These are phyloP conservation scores for Ceratobasidium sp. DNA, from an alignment of 1,284 basidiomycete species.

Conservation along the genomic window DNA sequence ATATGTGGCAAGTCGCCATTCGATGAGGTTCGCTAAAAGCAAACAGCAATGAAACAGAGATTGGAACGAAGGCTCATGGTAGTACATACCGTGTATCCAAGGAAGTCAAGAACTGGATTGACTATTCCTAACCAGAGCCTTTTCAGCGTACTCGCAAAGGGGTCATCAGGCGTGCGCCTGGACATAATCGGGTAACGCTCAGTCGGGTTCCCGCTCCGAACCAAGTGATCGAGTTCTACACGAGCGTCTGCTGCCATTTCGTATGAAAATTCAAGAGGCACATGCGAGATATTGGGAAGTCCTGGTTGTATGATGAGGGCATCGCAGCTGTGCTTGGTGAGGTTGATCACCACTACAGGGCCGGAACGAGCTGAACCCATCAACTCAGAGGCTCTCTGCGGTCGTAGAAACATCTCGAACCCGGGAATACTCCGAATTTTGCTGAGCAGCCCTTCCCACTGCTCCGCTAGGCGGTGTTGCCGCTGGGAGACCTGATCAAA, in stretches of 20 bases:
- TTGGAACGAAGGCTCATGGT: not conserved
- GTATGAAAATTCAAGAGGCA: not conserved
- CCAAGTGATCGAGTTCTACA: not conserved
- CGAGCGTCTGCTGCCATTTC: slow-evolving; percentile 2
- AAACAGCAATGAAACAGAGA: not conserved
- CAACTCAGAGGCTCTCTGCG: not conserved
- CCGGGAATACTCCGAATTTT: not conserved
- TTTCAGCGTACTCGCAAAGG: not conserved
- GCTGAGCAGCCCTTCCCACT: not conserved
- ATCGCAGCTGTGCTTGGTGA: not conserved
- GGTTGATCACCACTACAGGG: not conserved
- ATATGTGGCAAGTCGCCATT: slow-evolving; percentile 9
- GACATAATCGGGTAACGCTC: not conserved
- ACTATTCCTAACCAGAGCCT: slow-evolving; percentile 17
- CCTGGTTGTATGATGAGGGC: slow-evolving; percentile 1
- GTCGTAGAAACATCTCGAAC: not conserved
- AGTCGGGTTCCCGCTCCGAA: not conserved
- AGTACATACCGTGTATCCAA: slow-evolving; percentile 16
- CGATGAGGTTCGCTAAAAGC: not conserved
- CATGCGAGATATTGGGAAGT: not conserved
- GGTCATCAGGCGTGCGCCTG: not conserved
- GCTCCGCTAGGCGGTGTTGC: not conserved
- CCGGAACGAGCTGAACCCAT: not conserved
- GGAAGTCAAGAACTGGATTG: slow-evolving; percentile 8
- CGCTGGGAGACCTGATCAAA: not conserved